A percentile compares a stretch with the other conserved stretches of the same genome.
phyloP scores from a whole-genome alignment of 441 rosid species.

The Brassica hybrid region DNA sequence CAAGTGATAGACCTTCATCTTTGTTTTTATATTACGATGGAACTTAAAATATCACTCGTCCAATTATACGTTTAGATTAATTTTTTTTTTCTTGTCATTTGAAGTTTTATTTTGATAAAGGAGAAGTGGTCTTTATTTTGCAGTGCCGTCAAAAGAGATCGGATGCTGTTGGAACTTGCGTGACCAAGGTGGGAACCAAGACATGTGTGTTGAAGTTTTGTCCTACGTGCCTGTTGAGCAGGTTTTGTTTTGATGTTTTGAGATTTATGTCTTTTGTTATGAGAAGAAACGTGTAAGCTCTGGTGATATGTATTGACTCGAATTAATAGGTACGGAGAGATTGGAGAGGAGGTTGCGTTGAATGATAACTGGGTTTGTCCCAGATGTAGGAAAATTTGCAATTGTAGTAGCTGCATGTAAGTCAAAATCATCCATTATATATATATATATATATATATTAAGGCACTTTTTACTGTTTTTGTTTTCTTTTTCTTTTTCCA shows the following conservation, averaged over 20 bases:
- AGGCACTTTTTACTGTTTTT: not conserved
- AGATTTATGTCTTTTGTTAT: not conserved
- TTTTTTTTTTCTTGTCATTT: not conserved
- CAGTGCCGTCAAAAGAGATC: conserved; percentile 47
- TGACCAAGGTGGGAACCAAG: conserved; percentile 47
- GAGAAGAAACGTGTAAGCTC: not conserved
- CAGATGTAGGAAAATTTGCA: conserved; percentile 80
- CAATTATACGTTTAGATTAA: not conserved
- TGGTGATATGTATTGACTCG: conserved; percentile 7
- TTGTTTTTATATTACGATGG: not conserved
- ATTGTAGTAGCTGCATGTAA: conserved; percentile 86
- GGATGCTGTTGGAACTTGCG: conserved; percentile 61
- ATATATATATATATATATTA: not conserved
- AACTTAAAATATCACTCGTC: not conserved
- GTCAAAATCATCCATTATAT: not conserved
- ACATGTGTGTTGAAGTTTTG: conserved; percentile 65
- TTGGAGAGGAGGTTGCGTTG: conserved; percentile 53
- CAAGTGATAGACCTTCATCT: not conserved
- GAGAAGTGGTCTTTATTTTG: not conserved
- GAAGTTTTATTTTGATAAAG: not conserved
- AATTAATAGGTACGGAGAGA: conserved; percentile 72
- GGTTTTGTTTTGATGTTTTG: conserved; percentile 48
- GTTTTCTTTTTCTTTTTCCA: not conserved
- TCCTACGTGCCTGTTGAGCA: conserved; percentile 70
- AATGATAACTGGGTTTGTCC: conserved; percentile 75